Evolutionary conservation across 2,329 filamentous ascomycete genomes (phyloP), one percentile per base, ranked within the genome.

Genomic region (Tolypocladium sp.): DNA sequence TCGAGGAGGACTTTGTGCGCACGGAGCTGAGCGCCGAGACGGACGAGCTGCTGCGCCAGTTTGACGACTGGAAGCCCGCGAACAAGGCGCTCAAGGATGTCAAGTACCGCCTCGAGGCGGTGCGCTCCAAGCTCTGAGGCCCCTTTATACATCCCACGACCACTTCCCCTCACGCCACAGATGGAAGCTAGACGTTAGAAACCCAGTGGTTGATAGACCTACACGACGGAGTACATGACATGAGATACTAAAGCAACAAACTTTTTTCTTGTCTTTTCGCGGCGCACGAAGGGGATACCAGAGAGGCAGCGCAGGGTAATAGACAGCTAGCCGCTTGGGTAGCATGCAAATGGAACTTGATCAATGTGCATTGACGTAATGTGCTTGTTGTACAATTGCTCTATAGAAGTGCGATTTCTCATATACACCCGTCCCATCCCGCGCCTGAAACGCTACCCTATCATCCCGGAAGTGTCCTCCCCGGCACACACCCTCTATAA

Each of bases 1-100:
- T 99, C 2, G 94, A 97, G 70, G 94, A 99, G 71, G 89, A 94
- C 22, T 86, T 91, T 67, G 93, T 97, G 30, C 92, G 89, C 71
- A 90, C 85, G 27, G 89, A 95, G 69, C 76, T 96, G 22, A 84
- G 84, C 38, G 75, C 81, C 2, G 94, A 99, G 74, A 91, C 91
- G 8, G 83, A 84, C 61, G 84, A 91, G 68, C 74, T 99, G 56
- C 77, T 99, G n/a, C 80, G 79, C 61, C 86, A 96, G 72, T 99
- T 97, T 73, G 92, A 97, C 70, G 86, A 90, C 57, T 99, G 94
- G 94, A 92, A 89, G 69, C 94, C 94, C 0, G 82, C 80, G 0
- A 96, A 87, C 9, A 99, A 97, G 76, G 90, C 90, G 51, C 76
- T 99, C 60, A 96, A 94, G 75, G 94, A 99, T 73, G 92, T 99